These are phyloP conservation scores for Thermoascus crustaceus DNA, from an alignment of 2,329 filamentous ascomycete genomes.

Conservation along the genomic window DNA sequence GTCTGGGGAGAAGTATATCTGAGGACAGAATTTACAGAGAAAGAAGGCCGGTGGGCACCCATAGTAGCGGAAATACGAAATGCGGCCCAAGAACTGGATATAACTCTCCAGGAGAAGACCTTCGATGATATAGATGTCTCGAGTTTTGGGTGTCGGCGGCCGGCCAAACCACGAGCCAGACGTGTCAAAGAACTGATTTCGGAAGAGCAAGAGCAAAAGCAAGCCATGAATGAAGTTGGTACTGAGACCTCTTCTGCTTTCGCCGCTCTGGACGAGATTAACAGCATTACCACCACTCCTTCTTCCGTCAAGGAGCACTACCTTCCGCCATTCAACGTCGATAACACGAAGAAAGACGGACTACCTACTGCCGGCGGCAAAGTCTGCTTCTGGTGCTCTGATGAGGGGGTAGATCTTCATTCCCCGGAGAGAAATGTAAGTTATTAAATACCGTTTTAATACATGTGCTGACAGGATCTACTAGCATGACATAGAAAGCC, in stretches of 20 bases:
- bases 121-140: slow-evolving; percentile 9
- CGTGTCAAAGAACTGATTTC: no score
- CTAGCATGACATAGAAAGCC: no score
- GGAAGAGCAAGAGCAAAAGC: no score
- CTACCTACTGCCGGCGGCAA: slow-evolving; percentile 14
- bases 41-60: slow-evolving; percentile 2
- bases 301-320: no score
- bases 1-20: not conserved
- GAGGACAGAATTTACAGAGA: not conserved
- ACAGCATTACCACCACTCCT: no score
- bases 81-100: not conserved
- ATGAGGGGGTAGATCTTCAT: slow-evolving; percentile 9
- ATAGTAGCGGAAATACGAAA: not conserved
- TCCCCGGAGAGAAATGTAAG: no score
- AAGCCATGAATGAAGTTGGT: no score
- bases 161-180: not conserved
- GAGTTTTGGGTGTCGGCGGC: slow-evolving; percentile 1
- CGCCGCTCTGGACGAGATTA: no score
- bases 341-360: not conserved
- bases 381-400: slow-evolving; percentile 16
- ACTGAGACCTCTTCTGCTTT: no score
- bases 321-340: no score
- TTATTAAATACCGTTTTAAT: no score
- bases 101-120: slow-evolving; percentile 5
- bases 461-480: no score